A percentile compares a stretch with the other conserved stretches of the same genome.
These are phyloP conservation scores for Boletus eberwhitei DNA, from an alignment of 768 basidiomycete species.

Conservation along the genomic window DNA sequence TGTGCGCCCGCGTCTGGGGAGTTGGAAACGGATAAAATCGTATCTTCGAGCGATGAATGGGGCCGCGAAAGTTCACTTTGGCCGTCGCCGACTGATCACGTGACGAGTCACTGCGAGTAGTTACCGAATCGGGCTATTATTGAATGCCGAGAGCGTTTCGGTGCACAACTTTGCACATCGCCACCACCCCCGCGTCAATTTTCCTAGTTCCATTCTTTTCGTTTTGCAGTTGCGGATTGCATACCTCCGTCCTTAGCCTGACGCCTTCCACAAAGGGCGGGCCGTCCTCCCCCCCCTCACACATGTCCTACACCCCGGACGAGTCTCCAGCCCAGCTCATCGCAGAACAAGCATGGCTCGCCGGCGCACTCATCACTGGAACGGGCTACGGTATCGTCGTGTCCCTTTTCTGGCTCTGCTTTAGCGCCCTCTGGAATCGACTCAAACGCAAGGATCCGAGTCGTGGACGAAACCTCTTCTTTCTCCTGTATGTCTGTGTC, in stretches of 20 bases:
- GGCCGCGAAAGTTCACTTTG: background rate
- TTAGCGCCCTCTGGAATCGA: constrained; percentile 16
- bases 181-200: background rate
- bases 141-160: background rate
- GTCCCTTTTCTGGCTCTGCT: constrained; percentile 25
- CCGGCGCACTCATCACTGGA: constrained; percentile 25
- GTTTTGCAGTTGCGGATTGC: too few relatives aligned
- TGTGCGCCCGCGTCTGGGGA: background rate
- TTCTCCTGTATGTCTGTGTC: constrained; percentile 23
- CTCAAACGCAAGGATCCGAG: constrained; percentile 14
- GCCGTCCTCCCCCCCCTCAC: background rate
- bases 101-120: background rate
- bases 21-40: background rate
- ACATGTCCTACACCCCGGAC: constrained; percentile 18
- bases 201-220: too few relatives aligned
- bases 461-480: constrained; percentile 14
- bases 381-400: constrained; percentile 27
- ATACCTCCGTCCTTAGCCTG: background rate
- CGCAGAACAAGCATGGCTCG: constrained; percentile 29
- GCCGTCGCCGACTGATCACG: background rate
- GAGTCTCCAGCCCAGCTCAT: constrained; percentile 16
- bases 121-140: background rate
- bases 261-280: background rate
- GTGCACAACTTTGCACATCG: background rate
- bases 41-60: background rate